A percentile compares a stretch with the other conserved stretches of the same genome.
Evolutionary conservation across 345 rosid genomes (phyloP).

Genomic region (Populus euphratica): DNA sequence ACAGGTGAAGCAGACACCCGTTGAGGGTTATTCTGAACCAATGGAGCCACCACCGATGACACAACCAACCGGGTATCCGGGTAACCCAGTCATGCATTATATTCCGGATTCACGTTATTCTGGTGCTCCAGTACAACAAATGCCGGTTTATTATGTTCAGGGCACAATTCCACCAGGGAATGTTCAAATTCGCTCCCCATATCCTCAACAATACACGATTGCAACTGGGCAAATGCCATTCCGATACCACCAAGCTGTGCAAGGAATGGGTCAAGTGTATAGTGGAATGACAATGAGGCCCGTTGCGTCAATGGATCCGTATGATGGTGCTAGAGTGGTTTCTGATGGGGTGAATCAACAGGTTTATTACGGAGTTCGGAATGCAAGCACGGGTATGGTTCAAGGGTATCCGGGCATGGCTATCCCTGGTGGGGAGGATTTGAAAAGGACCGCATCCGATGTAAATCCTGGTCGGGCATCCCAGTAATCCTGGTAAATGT

Average conservation of each 20-base stretch:
- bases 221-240: conserved; percentile 51
- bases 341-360: conserved; percentile 53
- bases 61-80: conserved; percentile 43
- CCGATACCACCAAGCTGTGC: conserved; percentile 58
- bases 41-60: conserved; percentile 31
- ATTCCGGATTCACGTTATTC: conserved; percentile 52
- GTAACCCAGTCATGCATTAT: conserved; percentile 57
- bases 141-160: conserved; percentile 68
- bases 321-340: conserved; percentile 30
- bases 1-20: conserved; percentile 24
- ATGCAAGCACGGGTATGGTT: conserved; percentile 38
- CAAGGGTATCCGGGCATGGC: conserved; percentile 56
- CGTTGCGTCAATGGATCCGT: conserved; percentile 36
- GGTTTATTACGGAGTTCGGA: conserved; percentile 59
- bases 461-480: conserved; percentile 39
- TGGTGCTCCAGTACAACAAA: conserved; percentile 37
- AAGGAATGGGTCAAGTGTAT: conserved; percentile 56
- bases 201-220: conserved; percentile 49
- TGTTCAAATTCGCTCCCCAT: conserved; percentile 42
- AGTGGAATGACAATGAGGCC: conserved; percentile 44
- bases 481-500: conserved; percentile 19
- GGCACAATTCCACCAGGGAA: conserved; percentile 43
- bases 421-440: conserved; percentile 57
- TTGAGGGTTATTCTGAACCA: conserved; percentile 18
- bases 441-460: conserved; percentile 42